Base-by-base conservation (phyloP, 78 protist genomes). In the Dictyostelium brefeldianum region DNA sequence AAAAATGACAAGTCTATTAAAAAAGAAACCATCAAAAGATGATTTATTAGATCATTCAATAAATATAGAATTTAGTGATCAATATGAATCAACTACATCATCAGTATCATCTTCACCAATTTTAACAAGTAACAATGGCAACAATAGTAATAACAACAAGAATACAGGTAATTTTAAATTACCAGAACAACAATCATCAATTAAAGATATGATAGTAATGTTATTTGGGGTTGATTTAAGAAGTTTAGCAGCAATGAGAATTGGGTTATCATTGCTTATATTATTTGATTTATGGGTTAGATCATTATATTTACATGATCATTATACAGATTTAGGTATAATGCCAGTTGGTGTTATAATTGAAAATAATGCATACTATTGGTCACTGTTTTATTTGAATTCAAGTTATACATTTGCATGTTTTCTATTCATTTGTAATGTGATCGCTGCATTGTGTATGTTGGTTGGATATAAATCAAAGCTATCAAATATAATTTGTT, bases 221-320 rank as follows among this genome's bases (percentile, higher is more conserved):
- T 10, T 85, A 18, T 51, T 85, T 11, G 92, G 92, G 20, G 48
- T 53, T 41, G 92, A 85, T 75, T 50, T 85, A 11, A 18, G 92
- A 56, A 85, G 92, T 85, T 25, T 77, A 18, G 92, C 92, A 41
- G 53, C 59, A 20, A 18, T 75, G 25, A 41, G 92, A 20, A 64
- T 85, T 11, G 92, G 83, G 15, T 41, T 85, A 31, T 17, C 82
- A 25, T 22, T 85, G 2, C 48, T 85, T 22, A 50, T 85, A 4
- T 46, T 85, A 71, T 48, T 75, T 17, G 92, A 85, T 47, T 53
- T 85, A 25, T 75, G 62, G 25, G 83, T 75, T 12, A 73, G 92
- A 57, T 36, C 67, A 8, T n/a, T 73, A 31, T 85, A 85, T 62
- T 31, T 75, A 20, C 36, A 75, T 50, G 92, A 85, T 27, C 92